A percentile compares a stretch with the other conserved stretches of the same genome.
These are phyloP conservation scores for Mycena floridula DNA, from an alignment of 768 basidiomycete species.

Conservation along the genomic window DNA sequence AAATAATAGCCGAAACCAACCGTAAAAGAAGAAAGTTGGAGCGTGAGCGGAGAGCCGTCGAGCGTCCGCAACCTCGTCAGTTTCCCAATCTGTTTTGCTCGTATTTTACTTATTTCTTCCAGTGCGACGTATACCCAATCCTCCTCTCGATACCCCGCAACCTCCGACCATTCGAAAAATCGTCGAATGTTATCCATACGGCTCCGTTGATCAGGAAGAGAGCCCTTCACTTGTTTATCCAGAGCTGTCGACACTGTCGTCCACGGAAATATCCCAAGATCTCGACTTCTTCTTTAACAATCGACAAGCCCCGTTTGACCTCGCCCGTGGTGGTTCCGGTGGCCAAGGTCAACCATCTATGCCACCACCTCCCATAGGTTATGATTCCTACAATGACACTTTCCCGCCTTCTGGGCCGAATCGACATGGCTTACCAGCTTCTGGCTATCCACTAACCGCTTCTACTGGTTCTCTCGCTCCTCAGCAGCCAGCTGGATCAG, in stretches of 20 bases:
- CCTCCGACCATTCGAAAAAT: slow-evolving; percentile 65
- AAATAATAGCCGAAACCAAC: slow-evolving; percentile 87
- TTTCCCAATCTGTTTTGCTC: slow-evolving; percentile 7
- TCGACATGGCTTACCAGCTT: too few species aligned
- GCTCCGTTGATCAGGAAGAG: slow-evolving; percentile 19
- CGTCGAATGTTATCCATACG: slow-evolving; percentile 47
- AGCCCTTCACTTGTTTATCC: slow-evolving; percentile 31
- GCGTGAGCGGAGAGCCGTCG: slow-evolving; percentile 73
- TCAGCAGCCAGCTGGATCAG: slow-evolving; percentile 6
- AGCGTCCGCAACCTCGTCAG: slow-evolving; percentile 71
- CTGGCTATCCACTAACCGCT: background rate
- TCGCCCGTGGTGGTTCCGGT: background rate
- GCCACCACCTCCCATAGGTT: background rate
- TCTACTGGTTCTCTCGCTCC: background rate
- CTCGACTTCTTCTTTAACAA: slow-evolving; percentile 50
- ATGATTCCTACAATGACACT: background rate
- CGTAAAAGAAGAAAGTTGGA: slow-evolving; percentile 81
- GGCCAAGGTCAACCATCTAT: background rate
- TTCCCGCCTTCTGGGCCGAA: slow-evolving; percentile 1
- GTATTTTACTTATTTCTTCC: slow-evolving; percentile 2
- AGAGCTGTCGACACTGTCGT: slow-evolving; percentile 40
- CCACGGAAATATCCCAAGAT: slow-evolving; percentile 44
- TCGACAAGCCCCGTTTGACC: slow-evolving; percentile 14
- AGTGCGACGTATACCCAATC: slow-evolving; percentile 60
- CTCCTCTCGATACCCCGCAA: slow-evolving; percentile 43